Evolutionary conservation across 805 yeast species (phyloP), one percentile per base, ranked within the genome.

Genomic region (Myxozyma geophila): DNA sequence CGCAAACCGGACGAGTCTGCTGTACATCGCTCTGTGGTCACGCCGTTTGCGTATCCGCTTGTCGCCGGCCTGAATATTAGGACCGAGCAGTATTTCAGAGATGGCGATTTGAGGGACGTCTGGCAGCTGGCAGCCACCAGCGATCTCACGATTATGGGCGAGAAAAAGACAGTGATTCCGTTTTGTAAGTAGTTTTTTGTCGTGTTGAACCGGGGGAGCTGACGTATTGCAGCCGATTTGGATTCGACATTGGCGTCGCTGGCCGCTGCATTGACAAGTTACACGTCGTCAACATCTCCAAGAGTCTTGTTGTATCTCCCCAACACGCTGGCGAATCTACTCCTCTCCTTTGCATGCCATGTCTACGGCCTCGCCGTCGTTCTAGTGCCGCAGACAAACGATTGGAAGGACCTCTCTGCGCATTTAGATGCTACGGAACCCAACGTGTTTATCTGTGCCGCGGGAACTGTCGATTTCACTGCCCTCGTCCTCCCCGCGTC

Each of bases 101-200:
- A 89, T 73, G 97, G 97, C 2, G 86, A 84, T 68, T 73, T 90
- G 62, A 81, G 83, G 66, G 97, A 90, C 76, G 73, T 90, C 2
- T 90, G 95, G 92, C 50, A 54, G 21, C 54, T 83, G 80, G 70
- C 71, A 17, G 58, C 64, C 47, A 66, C 63, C 19, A 64, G 61
- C 33, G 58, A 59, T 59, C 76, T 86, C n/a, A 53, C 56, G 19
- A 48, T 40, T 9, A 19, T 53, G 19, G 56, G 41, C 17, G 37
- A n/a, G 36, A 13, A 10, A 2, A 40, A 28, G 36, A 15, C 35
- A 1, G 48, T 53, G 1, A 12, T 37, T n/a, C 19, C 12, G 37
- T 57, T 40, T 23, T 64, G 66, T 41, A 60, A 53, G 41, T 59
- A 59, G 13, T 40, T 12, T n/a, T 40, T 9, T 23, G 50, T 9